Conservation (phyloP, 768 basidiomycete species). For the Rhizopogon vesiculosus region DNA sequence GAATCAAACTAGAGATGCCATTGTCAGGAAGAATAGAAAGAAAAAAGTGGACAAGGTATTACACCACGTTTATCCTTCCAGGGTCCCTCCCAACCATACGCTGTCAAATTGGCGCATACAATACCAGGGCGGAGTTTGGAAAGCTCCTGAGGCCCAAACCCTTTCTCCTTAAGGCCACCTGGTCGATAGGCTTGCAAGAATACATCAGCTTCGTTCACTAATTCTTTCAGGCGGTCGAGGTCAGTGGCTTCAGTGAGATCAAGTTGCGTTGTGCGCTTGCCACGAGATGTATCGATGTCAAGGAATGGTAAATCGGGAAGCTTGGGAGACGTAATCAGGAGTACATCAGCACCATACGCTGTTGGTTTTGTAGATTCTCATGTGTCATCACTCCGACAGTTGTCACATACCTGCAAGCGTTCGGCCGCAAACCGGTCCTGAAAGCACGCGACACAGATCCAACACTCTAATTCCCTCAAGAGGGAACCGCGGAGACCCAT, state of each 20-base stretch:
- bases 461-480: constrained; percentile 48
- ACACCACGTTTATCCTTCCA: constrained; percentile 53
- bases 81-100: constrained; percentile 56
- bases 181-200: constrained; percentile 62
- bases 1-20: constrained; percentile 52
- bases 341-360: constrained; percentile 58
- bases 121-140: constrained; percentile 37
- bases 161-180: constrained; percentile 40
- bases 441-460: constrained; percentile 57
- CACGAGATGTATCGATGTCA: constrained; percentile 56
- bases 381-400: neutral
- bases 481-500: constrained; percentile 20
- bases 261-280: constrained; percentile 60
- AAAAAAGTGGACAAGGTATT: constrained; percentile 7
- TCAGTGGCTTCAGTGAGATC: constrained; percentile 37
- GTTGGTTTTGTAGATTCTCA: neutral
- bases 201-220: constrained; percentile 45
- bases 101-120: constrained; percentile 48
- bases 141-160: constrained; percentile 42
- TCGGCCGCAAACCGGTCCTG: constrained; percentile 53
- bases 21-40: neutral
- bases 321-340: constrained; percentile 49
- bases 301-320: constrained; percentile 47
- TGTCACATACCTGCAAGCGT: constrained; percentile 45
- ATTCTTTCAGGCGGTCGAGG: constrained; percentile 24